Evolutionary conservation across 2,329 filamentous ascomycete genomes (phyloP), one percentile per base, ranked within the genome.

Genomic region (Penicillium sp.): DNA sequence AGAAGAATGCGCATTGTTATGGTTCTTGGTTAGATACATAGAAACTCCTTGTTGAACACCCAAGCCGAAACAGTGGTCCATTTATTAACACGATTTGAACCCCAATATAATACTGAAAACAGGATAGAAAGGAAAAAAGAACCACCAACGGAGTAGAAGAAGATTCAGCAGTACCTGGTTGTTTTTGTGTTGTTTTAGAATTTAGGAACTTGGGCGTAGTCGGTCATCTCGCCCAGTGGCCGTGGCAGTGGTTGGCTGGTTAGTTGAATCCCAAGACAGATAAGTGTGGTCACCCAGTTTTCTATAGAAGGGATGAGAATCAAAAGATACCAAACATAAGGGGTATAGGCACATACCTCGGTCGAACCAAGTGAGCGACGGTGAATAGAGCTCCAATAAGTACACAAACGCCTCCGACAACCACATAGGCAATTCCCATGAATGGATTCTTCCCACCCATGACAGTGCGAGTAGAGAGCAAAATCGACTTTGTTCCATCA

Each of bases 211-310:
- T 43, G n/a, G 60, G 42, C 73, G 68, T 54, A 72, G 69, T 54
- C 69, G 63, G 47, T 87, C 82, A 60, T 88, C 84, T 56, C 86
- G 85, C 43, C 76, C 78, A 2, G 78, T 78, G 23, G 78, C 71
- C 18, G 81, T 82, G 56, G 81, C 83, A 44, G 83, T 81, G 56
- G 77, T 80, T 7, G 83, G 79, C 57, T 84, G 78, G 44, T 89
- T 86, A 46, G 53, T 60, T 59, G 86, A 88, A 73, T 97, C 97
- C 94, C 94, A 99, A 23, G 90, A 94, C 47, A 99, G 83, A 73
- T 99, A 97, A 8, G 92, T 97, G 75, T 97, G 94, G 73, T 99
- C 94, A 58, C 94, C 94, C 41, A 99, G 84, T 89, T 97, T 99
- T 69, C 94, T 93, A 63, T 49, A 61, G n/a, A 20, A 49, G 9